Conservation (phyloP, 2,329 filamentous ascomycete species). For the Chaetomium sp. region DNA sequence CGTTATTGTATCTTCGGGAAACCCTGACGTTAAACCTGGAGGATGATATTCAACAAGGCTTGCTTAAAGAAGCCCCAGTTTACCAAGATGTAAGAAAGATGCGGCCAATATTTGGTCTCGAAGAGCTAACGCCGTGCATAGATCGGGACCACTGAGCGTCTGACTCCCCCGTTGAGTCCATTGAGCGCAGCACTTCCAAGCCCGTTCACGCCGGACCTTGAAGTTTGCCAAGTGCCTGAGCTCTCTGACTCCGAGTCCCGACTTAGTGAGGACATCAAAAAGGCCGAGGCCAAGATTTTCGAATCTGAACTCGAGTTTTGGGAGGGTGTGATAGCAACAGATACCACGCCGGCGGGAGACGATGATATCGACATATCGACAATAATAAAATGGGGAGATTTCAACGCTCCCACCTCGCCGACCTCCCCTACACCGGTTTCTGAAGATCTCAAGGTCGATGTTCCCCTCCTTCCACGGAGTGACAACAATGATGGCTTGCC, state of each 20-base stretch:
- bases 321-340: conserved; percentile 6
- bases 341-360: conserved; percentile 14
- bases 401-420: not conserved
- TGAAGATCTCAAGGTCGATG: conserved; percentile 21
- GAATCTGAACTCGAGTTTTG: conserved; percentile 19
- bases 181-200: conserved; percentile 1
- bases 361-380: conserved; percentile 20
- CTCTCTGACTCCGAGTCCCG: conserved; percentile 19
- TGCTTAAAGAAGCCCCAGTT: conserved; percentile 9
- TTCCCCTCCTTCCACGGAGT: conserved; percentile 19
- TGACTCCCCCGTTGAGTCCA: conserved; percentile 26
- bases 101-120: not conserved
- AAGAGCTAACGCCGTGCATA: conserved; percentile 2
- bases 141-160: conserved; percentile 14
- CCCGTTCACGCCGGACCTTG: conserved; percentile 17
- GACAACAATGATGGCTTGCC: not conserved
- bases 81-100: conserved; percentile 21
- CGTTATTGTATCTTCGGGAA: conserved; percentile 17
- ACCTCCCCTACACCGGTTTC: conserved; percentile 5
- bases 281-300: conserved; percentile 22
- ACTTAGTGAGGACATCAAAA: conserved; percentile 22
- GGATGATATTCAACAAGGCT: conserved; percentile 11
- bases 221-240: conserved; percentile 18
- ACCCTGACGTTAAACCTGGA: conserved; percentile 19
- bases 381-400: conserved; percentile 15